These are phyloP conservation scores for Backusella luteola DNA, from an alignment of 192 early-diverging fungal genomes.

Conservation along the genomic window DNA sequence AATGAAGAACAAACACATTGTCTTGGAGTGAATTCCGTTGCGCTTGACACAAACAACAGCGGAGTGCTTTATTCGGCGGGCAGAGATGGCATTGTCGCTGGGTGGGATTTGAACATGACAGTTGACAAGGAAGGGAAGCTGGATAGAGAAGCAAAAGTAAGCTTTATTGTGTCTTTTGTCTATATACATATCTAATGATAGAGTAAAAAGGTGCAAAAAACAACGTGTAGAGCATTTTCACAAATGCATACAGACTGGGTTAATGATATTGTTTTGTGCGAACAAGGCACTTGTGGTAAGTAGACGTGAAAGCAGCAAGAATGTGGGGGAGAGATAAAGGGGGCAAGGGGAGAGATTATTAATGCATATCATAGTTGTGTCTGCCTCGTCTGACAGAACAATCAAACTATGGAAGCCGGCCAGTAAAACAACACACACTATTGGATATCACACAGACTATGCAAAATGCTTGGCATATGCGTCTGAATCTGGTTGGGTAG, in stretches of 20 bases:
- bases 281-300: conserved; percentile 63
- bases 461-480: conserved; percentile 89
- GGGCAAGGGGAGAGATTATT: not conserved
- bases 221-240: conserved; percentile 65
- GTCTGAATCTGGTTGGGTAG: conserved; percentile 68
- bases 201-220: conserved; percentile 34
- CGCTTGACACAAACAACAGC: conserved; percentile 53
- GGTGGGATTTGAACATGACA: conserved; percentile 78
- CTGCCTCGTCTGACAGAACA: conserved; percentile 91
- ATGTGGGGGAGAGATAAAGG: no score
- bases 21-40: conserved; percentile 85
- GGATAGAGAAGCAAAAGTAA: conserved; percentile 3
- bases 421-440: conserved; percentile 49
- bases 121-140: conserved; percentile 7
- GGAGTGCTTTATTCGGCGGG: conserved; percentile 88
- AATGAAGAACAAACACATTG: conserved; percentile 65
- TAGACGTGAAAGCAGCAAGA: not conserved
- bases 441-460: conserved; percentile 90
- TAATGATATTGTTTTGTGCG: conserved; percentile 84
- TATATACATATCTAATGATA: not conserved
- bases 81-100: conserved; percentile 82
- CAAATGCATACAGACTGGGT: conserved; percentile 96
- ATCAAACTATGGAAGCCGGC: conserved; percentile 75
- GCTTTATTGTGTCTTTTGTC: not conserved
- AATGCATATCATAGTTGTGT: conserved; percentile 52